phyloP scores from a whole-genome alignment of 306 rosid genomes.

The Rubus idaeus region DNA sequence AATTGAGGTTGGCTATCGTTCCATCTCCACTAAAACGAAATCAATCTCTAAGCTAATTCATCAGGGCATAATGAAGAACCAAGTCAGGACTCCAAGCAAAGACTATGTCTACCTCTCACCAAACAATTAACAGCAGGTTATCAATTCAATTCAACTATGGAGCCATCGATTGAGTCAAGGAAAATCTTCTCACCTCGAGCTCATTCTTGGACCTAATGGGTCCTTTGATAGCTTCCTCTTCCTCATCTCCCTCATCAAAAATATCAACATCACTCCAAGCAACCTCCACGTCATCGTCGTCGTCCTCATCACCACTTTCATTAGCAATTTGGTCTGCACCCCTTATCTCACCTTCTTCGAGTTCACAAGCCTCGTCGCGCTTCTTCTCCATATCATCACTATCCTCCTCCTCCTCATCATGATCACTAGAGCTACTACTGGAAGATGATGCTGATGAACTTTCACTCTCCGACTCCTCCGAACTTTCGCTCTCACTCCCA shows the following conservation, averaged over 20 bases:
- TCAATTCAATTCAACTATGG: background rate
- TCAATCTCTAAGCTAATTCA: constrained; percentile 8
- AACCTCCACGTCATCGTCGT: constrained; percentile 18
- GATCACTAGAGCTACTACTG: constrained; percentile 24
- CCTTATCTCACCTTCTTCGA: constrained; percentile 78
- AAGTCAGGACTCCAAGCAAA: background rate
- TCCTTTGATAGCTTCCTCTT: constrained; percentile 33
- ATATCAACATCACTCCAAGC: constrained; percentile 25
- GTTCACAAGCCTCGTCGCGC: constrained; percentile 25
- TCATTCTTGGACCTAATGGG: constrained; percentile 73
- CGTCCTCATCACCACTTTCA: background rate
- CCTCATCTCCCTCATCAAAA: constrained; percentile 21
- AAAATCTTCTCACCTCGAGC: constrained; percentile 49
- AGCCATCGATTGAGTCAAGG: too few relatives aligned
- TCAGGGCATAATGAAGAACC: background rate
- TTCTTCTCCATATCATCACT: constrained; percentile 16
- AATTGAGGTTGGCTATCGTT: background rate
- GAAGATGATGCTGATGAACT: constrained; percentile 35
- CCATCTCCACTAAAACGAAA: background rate
- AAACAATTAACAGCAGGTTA: background rate
- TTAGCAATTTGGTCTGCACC: constrained; percentile 27
- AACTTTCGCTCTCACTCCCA: constrained; percentile 31
- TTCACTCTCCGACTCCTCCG: constrained; percentile 44
- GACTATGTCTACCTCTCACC: background rate
- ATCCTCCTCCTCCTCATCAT: constrained; percentile 19